Conservation (phyloP, 2,329 filamentous ascomycete genomes). For the Trichoderma breve region DNA sequence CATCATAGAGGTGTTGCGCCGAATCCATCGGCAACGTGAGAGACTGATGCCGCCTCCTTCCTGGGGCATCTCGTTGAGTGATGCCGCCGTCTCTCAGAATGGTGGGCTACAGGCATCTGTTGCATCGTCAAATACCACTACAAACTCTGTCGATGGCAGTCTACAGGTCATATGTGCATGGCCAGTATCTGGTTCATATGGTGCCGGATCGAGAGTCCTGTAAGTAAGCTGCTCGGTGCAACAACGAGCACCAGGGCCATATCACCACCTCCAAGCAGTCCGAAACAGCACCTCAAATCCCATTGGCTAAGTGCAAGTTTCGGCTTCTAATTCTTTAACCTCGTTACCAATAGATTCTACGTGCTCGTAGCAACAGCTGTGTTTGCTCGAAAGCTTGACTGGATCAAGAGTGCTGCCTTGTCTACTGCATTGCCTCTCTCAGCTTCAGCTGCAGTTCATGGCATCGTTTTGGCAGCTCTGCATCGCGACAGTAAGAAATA, state of each 20-base stretch:
- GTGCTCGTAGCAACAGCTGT: conserved; percentile 62
- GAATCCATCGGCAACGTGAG: background rate
- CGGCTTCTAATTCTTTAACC: background rate
- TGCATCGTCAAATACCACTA: background rate
- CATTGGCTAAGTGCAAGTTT: background rate
- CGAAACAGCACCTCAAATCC: background rate
- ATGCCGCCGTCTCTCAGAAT: conserved; percentile 3
- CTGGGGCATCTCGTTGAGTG: background rate
- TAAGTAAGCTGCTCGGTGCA: conserved; percentile 32
- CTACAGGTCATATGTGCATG: conserved; percentile 54
- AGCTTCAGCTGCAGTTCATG: conserved; percentile 62
- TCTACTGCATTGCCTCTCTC: conserved; percentile 63
- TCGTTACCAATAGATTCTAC: conserved; percentile 52
- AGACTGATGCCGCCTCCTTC: conserved; percentile 16
- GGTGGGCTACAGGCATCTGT: background rate
- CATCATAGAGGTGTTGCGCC: background rate
- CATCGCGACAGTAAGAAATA: conserved; percentile 54
- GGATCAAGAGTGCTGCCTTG: conserved; percentile 61
- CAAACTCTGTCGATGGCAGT: conserved; percentile 18
- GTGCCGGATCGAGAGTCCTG: conserved; percentile 52
- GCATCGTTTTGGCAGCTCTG: conserved; percentile 57
- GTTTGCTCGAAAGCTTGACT: conserved; percentile 59
- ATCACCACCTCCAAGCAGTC: background rate
- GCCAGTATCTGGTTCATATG: conserved; percentile 58
- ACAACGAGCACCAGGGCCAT: background rate